Evolutionary conservation across 2,329 filamentous ascomycete genomes (phyloP).

Genomic region (Chrysoporthe austroafricana): DNA sequence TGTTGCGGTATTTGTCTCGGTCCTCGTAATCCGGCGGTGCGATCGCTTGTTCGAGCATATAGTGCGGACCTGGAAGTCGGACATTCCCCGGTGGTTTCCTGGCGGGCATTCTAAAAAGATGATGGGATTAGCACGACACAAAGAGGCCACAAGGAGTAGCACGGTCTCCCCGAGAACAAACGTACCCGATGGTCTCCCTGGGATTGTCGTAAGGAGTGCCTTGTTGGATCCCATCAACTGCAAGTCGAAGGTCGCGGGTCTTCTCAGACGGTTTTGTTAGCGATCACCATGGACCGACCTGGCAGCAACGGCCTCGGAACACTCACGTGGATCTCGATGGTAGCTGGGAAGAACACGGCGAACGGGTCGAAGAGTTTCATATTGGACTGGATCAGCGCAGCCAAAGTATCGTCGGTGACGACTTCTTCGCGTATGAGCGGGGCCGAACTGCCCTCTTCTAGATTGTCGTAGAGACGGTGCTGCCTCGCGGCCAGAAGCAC

Average conservation of each 20-base stretch:
- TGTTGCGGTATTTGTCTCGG: constrained; percentile 9
- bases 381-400: constrained; percentile 39
- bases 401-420: constrained; percentile 39
- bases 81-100: constrained; percentile 16
- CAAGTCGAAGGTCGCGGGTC: constrained; percentile 27
- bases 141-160: too few species aligned
- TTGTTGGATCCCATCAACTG: constrained; percentile 27
- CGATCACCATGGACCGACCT: background rate
- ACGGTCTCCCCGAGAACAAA: background rate
- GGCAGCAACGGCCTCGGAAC: background rate
- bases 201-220: constrained; percentile 24
- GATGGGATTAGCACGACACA: background rate
- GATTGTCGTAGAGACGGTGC: constrained; percentile 41
- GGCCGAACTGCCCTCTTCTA: constrained; percentile 42
- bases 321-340: constrained; percentile 29
- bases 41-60: constrained; percentile 25
- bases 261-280: constrained; percentile 9
- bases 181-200: constrained; percentile 21
- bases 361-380: constrained; percentile 41
- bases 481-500: constrained; percentile 43
- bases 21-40: constrained; percentile 13
- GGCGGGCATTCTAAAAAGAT: constrained; percentile 17
- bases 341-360: constrained; percentile 32
- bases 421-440: constrained; percentile 41
- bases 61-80: constrained; percentile 25